Evolutionary conservation across 768 basidiomycete species (phyloP), one percentile per base, ranked within the genome.

Genomic region (Suillus alpinus): DNA sequence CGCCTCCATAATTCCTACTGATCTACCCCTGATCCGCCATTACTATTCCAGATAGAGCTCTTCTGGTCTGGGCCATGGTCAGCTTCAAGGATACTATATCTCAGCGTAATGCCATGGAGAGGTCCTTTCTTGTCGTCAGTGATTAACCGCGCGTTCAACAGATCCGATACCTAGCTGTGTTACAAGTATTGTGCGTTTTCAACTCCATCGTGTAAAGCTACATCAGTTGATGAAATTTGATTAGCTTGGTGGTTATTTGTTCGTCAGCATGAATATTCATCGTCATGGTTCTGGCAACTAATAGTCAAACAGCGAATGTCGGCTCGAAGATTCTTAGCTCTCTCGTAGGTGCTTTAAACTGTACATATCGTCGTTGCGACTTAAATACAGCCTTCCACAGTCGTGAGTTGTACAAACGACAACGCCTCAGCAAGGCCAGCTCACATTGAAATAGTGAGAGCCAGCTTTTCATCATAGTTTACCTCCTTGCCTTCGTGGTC

Each of bases 21-120:
- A 34, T 34, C n/a, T 8, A 23, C 7, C 43, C 9, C 12, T 7
- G 1, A 34, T 12, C 8, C 2, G 12, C 18, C 32, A 6, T 34
- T 14, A 23, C 23, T 23, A 10, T 51, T 34, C n/a, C n/a, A 51
- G 50, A n/a, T 34, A 12, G 6, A 12, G 0, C 13, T 51, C 32
- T 51, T 51, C 50, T 51, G 50, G 50, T 34, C 32, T 51, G 50
- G 50, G 31, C 5, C 50, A 51, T 51, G 50, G 50, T 51, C 50
- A 51, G 12, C 50, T 34, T 32, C 32, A 13, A 51, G 50, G 12
- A 20, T 51, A 14, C 32, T 51, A 10, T 51, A 51, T 34, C 50
- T 51, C 32, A 51, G 50, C 6, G 50, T 51, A 51, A 51, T 34
- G 6, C 18, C 12, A 10, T 51, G 2, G n/a, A 32, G 7, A 5